These are phyloP conservation scores for Plenodomus lindquistii DNA, from an alignment of 2,329 filamentous ascomycete genomes.

Conservation along the genomic window DNA sequence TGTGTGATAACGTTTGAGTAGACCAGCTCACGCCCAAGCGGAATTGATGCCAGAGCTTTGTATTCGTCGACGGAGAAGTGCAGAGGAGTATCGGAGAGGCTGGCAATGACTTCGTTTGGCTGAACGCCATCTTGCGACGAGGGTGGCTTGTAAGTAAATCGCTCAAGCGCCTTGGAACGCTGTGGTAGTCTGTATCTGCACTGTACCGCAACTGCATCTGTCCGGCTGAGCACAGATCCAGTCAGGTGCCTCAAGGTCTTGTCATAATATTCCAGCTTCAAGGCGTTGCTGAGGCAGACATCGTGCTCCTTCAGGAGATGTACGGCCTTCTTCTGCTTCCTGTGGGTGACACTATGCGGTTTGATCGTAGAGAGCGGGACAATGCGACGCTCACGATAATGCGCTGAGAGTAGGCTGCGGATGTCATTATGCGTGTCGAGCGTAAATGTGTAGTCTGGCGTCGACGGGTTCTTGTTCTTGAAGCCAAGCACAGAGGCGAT, in stretches of 20 bases:
- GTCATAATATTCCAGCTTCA: conserved; percentile 46
- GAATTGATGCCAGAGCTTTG: conserved; percentile 55
- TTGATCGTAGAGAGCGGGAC: conserved; percentile 44
- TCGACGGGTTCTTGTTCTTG: neutral
- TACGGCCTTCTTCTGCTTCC: conserved; percentile 27
- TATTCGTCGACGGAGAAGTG: conserved; percentile 59
- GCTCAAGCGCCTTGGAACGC: conserved; percentile 41
- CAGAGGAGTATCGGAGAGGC: conserved; percentile 48
- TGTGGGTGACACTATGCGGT: conserved; percentile 44
- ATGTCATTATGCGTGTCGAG: conserved; percentile 19
- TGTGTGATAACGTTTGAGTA: conserved; percentile 9
- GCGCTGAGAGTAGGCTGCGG: conserved; percentile 1
- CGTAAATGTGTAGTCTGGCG: conserved; percentile 5
- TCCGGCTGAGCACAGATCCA: conserved; percentile 4
- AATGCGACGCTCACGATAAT: conserved; percentile 24
- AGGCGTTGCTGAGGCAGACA: conserved; percentile 54
- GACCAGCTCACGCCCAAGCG: conserved; percentile 50
- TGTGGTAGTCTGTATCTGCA: conserved; percentile 51
- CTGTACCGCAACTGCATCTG: conserved; percentile 13
- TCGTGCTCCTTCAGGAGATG: conserved; percentile 29
- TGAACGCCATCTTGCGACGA: conserved; percentile 25
- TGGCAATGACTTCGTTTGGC: conserved; percentile 53
- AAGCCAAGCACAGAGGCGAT: conserved; percentile 46
- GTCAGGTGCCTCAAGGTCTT: conserved; percentile 18
- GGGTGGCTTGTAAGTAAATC: conserved; percentile 46